Evolutionary conservation across 2,329 filamentous ascomycete genomes (phyloP), one percentile per base, ranked within the genome.

Genomic region (Clathrospora elynae): DNA sequence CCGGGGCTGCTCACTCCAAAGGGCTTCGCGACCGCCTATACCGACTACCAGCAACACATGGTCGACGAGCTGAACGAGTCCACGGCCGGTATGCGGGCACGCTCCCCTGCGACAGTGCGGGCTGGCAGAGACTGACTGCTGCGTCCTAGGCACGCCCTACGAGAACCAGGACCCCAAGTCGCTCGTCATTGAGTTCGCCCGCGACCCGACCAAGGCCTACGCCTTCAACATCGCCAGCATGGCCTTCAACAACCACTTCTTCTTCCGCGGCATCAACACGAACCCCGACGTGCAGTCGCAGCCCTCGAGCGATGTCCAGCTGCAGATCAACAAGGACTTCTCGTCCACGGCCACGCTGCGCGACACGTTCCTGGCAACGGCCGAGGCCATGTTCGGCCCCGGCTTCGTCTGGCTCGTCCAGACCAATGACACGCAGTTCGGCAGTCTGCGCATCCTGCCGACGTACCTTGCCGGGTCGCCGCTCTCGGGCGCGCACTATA

Each of bases 211-310:
- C 57, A 78, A 81, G 51, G 93, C 93, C 28, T 79, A 85, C 59
- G 77, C 86, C 68, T 99, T 99, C 84, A 99, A 97, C 81, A 83
- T 95, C 71, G 93, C 93, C 71, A 95, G 89, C 61, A 95, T 95
- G 88, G 88, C 90, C 42, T 87, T 88, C 79, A 97, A 97, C 82
- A 96, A 84, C 71, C 80, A 84, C 68, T 86, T 90, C 77, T 92
- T 90, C 81, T 91, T 92, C 79, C 70, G 81, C 57, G 73, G 78
- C 50, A 70, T 85, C 36, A 63, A 62, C 49, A 54, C 57, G 13
- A 57, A 59, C 44, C 57, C 65, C 2, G 40, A 61, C 35, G 29
- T 61, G 23, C 33, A 38, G 12, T 59, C 64, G 35, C 26, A 43
- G 7, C 65, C 65, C 58, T 39, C 55, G 70, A 33, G 59, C 71